Conservation (phyloP, 2,329 filamentous ascomycete species). For the Phoma herbarum region DNA sequence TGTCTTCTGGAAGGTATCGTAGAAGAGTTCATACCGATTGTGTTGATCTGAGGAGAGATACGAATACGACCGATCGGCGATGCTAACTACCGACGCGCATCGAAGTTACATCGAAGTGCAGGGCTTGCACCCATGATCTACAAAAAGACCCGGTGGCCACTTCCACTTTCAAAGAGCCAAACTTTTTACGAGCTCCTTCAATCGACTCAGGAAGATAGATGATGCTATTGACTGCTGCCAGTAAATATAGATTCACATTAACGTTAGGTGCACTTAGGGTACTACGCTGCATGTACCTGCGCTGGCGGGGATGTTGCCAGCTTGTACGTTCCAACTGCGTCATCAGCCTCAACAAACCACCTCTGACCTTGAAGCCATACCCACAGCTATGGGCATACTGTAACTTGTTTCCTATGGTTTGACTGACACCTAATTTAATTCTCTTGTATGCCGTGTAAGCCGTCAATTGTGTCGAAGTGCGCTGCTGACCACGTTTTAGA, state of each 20-base stretch:
- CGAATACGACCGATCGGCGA: slow-evolving; percentile 2
- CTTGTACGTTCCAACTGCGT: slow-evolving; percentile 16
- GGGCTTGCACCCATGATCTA: slow-evolving; percentile 1
- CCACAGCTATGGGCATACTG: background rate
- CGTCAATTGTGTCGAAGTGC: slow-evolving; percentile 8
- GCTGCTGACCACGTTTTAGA: slow-evolving; percentile 15
- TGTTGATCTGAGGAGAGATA: background rate
- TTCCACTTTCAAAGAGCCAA: background rate
- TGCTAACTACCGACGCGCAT: background rate
- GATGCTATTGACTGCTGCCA: background rate
- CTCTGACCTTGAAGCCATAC: background rate
- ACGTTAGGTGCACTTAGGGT: background rate
- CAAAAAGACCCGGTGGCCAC: background rate
- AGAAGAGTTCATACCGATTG: background rate
- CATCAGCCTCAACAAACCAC: slow-evolving; percentile 25
- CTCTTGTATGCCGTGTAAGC: slow-evolving; percentile 13
- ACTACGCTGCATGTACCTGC: slow-evolving; percentile 1
- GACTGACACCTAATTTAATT: slow-evolving; percentile 1
- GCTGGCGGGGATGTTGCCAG: slow-evolving; percentile 10
- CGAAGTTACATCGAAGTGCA: background rate
- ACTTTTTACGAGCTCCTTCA: background rate
- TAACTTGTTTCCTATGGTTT: background rate
- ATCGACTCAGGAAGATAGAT: background rate
- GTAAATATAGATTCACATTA: background rate
- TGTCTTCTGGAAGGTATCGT: slow-evolving; percentile 12